These are phyloP conservation scores for Cicer judaicum DNA, from an alignment of 306 rosid species.

Conservation along the genomic window DNA sequence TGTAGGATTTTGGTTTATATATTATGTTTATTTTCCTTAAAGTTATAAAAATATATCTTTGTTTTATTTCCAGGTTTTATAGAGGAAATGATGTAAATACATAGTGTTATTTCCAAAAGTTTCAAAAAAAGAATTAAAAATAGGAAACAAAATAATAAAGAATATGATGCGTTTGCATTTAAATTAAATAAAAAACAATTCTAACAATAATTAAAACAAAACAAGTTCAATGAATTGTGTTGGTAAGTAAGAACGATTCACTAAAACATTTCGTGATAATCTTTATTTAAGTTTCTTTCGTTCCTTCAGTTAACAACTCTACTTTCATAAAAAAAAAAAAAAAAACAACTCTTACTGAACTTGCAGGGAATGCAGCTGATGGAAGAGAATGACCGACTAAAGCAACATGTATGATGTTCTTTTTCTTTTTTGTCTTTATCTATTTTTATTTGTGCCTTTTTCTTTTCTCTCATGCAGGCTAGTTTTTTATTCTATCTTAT, in stretches of 20 bases:
- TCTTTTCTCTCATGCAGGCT: not conserved
- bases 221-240: not conserved
- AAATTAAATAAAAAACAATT: too few relatives aligned
- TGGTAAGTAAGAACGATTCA: not conserved
- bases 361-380: conserved; percentile 68
- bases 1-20: too few relatives aligned
- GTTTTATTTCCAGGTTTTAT: not conserved
- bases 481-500: not conserved
- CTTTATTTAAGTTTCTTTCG: not conserved
- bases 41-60: too few relatives aligned
- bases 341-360: not conserved
- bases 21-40: too few relatives aligned
- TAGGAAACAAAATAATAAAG: too few relatives aligned
- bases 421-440: not conserved
- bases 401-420: conserved; percentile 56
- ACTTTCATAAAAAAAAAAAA: not conserved
- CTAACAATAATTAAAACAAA: not conserved
- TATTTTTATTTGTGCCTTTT: not conserved
- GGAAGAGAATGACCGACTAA: conserved; percentile 81
- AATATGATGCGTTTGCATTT: too few relatives aligned
- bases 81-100: not conserved
- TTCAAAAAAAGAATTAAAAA: not conserved
- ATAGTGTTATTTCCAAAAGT: not conserved
- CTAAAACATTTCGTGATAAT: not conserved
- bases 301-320: not conserved